Base-by-base conservation (phyloP, 2,329 filamentous ascomycete genomes). In the Neofusicoccum umdonicola region DNA sequence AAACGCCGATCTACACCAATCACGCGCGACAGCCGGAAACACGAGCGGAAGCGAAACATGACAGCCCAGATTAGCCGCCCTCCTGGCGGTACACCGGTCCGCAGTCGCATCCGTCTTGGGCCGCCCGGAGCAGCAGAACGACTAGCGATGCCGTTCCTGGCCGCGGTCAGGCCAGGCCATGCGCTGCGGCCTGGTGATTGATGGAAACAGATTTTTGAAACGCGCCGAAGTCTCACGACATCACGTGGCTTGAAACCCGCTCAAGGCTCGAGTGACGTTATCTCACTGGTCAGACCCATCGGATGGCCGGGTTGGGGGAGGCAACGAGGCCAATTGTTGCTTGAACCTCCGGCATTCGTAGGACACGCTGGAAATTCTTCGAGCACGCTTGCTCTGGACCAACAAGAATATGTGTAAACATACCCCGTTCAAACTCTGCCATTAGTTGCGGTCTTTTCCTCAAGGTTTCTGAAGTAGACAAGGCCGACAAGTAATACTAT, bases 31-130 rank as follows among this genome's bases (percentile, higher is more conserved):
- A 6, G 13, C 34, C 11, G 15, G 12, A 22, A 15, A n/a, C 12
- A 34, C 22, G 31, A 44, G 12, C 1, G 41, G 7, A 31, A 35
- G n/a, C n/a, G 56, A 45, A 47, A 45, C 19, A 12, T 8, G 39
- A 35, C 13, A 12, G 27, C 15, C 54, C 39, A 41, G 41, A 44
- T 42, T 60, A 60, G 17, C 56, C 56, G 56, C 42, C 41, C n/a
- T 47, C n/a, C 56, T 47, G 31, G 15, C 56, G 56, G 56, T 17
- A 47, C 42, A 34, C 27, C 56, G 56, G 56, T 60, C 56, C 56
- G n/a, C 56, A 22, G 2, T 22, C 41, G 12, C 22, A 4, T 47
- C 56, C 56, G 31, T 60, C 12, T 47, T 39, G 31, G 12, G 15
- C 13, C 13, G 11, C 11, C 41, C 8, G 39, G 15, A 44, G 15